These are phyloP conservation scores for Talaromyces sp. DNA, from an alignment of 2,329 filamentous ascomycete genomes.

Conservation along the genomic window DNA sequence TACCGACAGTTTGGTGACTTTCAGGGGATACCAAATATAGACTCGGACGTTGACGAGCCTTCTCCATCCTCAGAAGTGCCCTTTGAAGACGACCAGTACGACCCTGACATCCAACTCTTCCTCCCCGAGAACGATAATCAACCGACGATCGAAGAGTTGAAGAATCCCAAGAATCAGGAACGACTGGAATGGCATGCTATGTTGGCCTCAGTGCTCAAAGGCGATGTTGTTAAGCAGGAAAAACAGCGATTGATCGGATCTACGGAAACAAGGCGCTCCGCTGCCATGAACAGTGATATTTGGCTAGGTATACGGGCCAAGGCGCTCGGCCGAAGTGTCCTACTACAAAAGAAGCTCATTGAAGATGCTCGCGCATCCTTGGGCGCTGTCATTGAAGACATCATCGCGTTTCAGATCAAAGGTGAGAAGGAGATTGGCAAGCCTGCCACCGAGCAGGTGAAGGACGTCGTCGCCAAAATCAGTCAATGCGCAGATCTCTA, in stretches of 20 bases:
- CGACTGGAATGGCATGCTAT: constrained; percentile 97
- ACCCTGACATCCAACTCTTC: constrained; percentile 88
- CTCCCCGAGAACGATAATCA: constrained; percentile 86
- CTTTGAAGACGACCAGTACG: constrained; percentile 76
- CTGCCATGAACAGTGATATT: constrained; percentile 63
- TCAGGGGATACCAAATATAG: constrained; percentile 65
- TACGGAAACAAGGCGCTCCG: constrained; percentile 66
- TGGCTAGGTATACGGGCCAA: constrained; percentile 86
- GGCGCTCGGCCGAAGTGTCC: constrained; percentile 74
- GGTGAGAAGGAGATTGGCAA: constrained; percentile 89
- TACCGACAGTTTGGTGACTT: constrained; percentile 56
- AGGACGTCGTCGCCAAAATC: constrained; percentile 83
- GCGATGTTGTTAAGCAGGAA: constrained; percentile 95
- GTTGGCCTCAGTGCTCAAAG: constrained; percentile 90
- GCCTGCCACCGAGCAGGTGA: constrained; percentile 78
- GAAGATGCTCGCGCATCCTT: constrained; percentile 74
- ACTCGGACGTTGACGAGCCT: constrained; percentile 85
- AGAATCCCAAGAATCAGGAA: constrained; percentile 81
- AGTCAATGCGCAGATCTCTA: constrained; percentile 83
- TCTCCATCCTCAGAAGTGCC: constrained; percentile 79
- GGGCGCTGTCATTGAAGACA: constrained; percentile 73
- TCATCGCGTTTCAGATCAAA: constrained; percentile 90
- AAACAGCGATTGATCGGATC: constrained; percentile 91
- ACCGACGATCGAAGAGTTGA: constrained; percentile 82
- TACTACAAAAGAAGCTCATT: constrained; percentile 79